These are phyloP conservation scores for Agrostemma githago DNA, from an alignment of 148 eudicot genomes.

Conservation along the genomic window DNA sequence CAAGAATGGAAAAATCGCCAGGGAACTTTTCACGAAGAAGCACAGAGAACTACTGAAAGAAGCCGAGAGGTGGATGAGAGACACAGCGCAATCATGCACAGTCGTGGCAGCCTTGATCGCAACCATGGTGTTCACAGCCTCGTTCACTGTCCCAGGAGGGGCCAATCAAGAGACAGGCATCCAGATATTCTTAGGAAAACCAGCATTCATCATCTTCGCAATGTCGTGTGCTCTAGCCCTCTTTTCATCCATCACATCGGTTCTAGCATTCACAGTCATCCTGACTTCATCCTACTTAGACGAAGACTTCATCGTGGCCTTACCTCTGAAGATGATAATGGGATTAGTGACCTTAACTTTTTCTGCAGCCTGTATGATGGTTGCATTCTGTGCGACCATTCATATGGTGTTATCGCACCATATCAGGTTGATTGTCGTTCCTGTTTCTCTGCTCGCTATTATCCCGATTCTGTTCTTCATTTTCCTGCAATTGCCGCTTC, in stretches of 20 bases:
- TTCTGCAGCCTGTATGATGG: constrained; percentile 18
- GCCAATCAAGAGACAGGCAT: constrained; percentile 5
- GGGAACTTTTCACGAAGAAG: constrained; percentile 17
- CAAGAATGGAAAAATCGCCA: constrained; percentile 7
- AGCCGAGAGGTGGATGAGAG: constrained; percentile 31
- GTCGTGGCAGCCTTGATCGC: constrained; percentile 26
- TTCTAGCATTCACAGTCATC: constrained; percentile 15
- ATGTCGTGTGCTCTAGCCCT: constrained; percentile 16
- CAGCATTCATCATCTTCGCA: constrained; percentile 8
- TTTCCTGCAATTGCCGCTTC: constrained; percentile 20
- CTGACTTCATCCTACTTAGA: constrained; percentile 13
- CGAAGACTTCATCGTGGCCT: constrained; percentile 8
- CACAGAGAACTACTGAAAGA: constrained; percentile 22
- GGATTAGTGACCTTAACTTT: constrained; percentile 14
- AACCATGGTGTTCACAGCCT: constrained; percentile 27
- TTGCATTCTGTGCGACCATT: constrained; percentile 15
- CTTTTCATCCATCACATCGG: constrained; percentile 16
- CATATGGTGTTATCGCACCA: constrained; percentile 6
- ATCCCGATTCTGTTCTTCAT: constrained; percentile 12
- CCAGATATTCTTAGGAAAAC: constrained; percentile 6
- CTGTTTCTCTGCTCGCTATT: constrained; percentile 7
- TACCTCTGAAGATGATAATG: constrained; percentile 15
- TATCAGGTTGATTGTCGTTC: constrained; percentile 13
- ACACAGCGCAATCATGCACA: constrained; percentile 25
- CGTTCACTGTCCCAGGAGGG: constrained; percentile 28